These are phyloP conservation scores for Hanseniaspora mollemarum DNA, from an alignment of 805 yeast species.

Conservation along the genomic window DNA sequence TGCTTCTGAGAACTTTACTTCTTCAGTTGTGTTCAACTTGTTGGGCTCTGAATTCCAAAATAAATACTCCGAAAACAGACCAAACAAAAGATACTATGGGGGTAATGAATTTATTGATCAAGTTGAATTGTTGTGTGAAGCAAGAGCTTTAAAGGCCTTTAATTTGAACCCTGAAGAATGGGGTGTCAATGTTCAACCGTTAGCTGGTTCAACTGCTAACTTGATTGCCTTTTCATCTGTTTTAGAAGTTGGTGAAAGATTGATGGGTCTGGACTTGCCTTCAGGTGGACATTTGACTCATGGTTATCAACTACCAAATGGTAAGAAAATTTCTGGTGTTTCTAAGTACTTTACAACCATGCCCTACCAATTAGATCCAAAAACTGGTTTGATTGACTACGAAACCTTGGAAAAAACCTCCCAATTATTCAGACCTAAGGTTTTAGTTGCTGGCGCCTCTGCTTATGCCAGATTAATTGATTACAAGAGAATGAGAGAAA, in stretches of 20 bases:
- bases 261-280: slow-evolving; percentile 96
- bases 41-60: slow-evolving; percentile 95
- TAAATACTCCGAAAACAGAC: slow-evolving; percentile 97
- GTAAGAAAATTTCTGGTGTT: slow-evolving; percentile 76
- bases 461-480: slow-evolving; percentile 89
- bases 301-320: slow-evolving; percentile 82
- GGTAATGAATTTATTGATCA: slow-evolving; percentile 92
- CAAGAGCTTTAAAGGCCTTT: slow-evolving; percentile 81
- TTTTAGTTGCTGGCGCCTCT: slow-evolving; percentile 92
- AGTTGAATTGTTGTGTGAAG: slow-evolving; percentile 81
- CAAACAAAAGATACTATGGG: slow-evolving; percentile 96
- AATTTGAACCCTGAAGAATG: slow-evolving; percentile 63
- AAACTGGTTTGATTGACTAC: slow-evolving; percentile 85
- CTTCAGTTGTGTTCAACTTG: slow-evolving; percentile 86
- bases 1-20: slow-evolving; percentile 93
- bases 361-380: slow-evolving; percentile 85
- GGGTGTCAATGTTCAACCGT: slow-evolving; percentile 96
- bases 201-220: slow-evolving; percentile 96
- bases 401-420: slow-evolving; percentile 78
- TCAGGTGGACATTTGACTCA: slow-evolving; percentile 98
- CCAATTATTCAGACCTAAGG: slow-evolving; percentile 80
- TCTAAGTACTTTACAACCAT: slow-evolving; percentile 93
- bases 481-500: slow-evolving; percentile 78
- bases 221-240: slow-evolving; percentile 83
- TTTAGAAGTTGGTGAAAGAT: slow-evolving; percentile 77